A percentile compares a stretch with the other conserved stretches of the same genome.
Conservation (phyloP, 208 protist species). For the Crithidia sp. region DNA sequence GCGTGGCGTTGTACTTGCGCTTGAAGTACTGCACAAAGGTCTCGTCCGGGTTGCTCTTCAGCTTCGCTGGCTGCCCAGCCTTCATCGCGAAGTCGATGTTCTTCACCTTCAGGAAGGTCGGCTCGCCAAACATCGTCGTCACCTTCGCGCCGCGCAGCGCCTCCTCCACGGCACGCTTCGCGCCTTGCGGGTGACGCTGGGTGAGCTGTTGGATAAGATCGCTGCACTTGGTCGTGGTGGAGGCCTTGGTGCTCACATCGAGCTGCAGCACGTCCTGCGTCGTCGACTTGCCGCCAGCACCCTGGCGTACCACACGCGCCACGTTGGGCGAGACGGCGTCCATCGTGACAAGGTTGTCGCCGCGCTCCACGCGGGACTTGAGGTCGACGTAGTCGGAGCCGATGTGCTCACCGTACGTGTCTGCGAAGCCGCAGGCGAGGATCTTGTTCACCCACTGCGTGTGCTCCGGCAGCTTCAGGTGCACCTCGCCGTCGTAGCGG, state of each 20-base stretch:
- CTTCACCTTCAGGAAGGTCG: conserved; percentile 39
- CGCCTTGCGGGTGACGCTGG: conserved; percentile 3
- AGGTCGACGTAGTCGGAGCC: conserved; percentile 33
- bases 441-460: conserved; percentile 34
- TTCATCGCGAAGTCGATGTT: conserved; percentile 23
- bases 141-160: conserved; percentile 24
- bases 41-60: conserved; percentile 22
- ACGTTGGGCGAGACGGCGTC: conserved; percentile 38
- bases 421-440: conserved; percentile 19
- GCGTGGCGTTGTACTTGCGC: conserved; percentile 31
- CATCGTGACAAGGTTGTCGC: conserved; percentile 32
- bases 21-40: conserved; percentile 57
- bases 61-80: conserved; percentile 19
- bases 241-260: conserved; percentile 33
- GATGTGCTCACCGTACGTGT: conserved; percentile 31
- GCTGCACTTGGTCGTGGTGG: conserved; percentile 17
- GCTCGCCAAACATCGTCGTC: conserved; percentile 26
- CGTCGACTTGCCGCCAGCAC: neutral
- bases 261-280: conserved; percentile 42
- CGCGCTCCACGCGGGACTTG: conserved; percentile 10
- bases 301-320: conserved; percentile 23
- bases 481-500: conserved; percentile 23
- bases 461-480: conserved; percentile 27
- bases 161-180: conserved; percentile 13
- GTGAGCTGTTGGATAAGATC: conserved; percentile 16